Evolutionary conservation across 768 basidiomycete species (phyloP), one percentile per base, ranked within the genome.

Genomic region (Mycena alexandri): DNA sequence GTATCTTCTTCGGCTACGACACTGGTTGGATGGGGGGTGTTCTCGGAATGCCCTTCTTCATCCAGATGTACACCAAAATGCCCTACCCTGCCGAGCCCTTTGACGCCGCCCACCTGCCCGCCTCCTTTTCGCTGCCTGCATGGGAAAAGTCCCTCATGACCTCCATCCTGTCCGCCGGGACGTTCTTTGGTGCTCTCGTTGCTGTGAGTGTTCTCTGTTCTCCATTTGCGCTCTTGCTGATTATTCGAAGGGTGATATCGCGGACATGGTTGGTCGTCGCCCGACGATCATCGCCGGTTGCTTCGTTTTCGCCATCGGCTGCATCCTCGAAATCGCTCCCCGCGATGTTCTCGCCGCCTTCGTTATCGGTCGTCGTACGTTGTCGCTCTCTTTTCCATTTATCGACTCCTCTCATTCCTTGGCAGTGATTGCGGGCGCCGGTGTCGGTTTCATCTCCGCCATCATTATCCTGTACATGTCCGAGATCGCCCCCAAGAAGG

Each of bases 21-120:
- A 52, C 51, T 52, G 51, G 51, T 36, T 52, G 51, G 51, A 52
- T 52, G 51, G 51, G 51, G 51, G 51, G 51, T 52, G 51, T 52
- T 33, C 51, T 52, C 51, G 51, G 51, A 29, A 52, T 52, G 51
- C 51, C 51, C 33, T 52, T 34, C 33, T 52, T 52, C 51, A 52
- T 52, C 33, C 33, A 52, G 33, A 52, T 52, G 51, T 52, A 52
- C 51, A 52, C 51, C 34, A 16, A 52, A 17, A 52, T 34, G 33
- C 51, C 51, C 33, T 52, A 34, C 33, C 51, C 51, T 7, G 7
- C 33, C 7, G 51, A 21, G 17, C 19, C 34, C 51, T 52, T 52
- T 11, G 3, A 9, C n/a, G 51, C 51, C 10, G 33, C 51, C 51
- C 17, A 19, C 19, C 51, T 52, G 17, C 51, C 51, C 19, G 19